Conservation (phyloP, 768 basidiomycete genomes). For the Hirschioporus abietinus region DNA sequence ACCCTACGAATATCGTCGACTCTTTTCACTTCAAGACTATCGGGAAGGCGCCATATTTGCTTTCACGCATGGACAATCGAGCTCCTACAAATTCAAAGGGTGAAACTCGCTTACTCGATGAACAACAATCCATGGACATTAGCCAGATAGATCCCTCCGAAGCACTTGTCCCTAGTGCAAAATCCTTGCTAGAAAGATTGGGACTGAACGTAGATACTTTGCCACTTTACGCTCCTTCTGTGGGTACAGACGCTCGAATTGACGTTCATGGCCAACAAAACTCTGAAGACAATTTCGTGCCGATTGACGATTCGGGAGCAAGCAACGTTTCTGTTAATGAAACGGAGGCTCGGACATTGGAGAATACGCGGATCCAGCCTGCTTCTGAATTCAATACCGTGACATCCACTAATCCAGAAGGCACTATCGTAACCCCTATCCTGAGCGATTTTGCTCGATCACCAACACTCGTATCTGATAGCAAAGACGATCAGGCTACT, state of each 20-base stretch:
- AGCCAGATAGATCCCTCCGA: background rate
- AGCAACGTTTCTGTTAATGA: background rate
- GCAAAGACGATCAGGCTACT: background rate
- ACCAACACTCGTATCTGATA: background rate
- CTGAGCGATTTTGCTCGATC: background rate
- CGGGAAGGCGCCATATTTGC: background rate
- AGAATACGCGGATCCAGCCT: background rate
- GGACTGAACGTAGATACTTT: background rate
- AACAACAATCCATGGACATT: background rate
- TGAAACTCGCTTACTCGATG: background rate
- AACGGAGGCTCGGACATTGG: background rate
- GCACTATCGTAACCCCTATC: background rate
- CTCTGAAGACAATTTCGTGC: background rate
- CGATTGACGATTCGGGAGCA: background rate
- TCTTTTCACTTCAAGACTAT: background rate
- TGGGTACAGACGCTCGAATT: background rate
- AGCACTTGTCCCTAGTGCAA: background rate
- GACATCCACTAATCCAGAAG: background rate
- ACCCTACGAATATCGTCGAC: background rate
- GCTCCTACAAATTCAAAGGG: background rate
- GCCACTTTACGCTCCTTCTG: background rate
- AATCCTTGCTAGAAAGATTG: background rate
- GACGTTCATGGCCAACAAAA: background rate
- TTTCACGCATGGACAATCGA: background rate
- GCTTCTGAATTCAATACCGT: background rate